Base-by-base conservation (phyloP, 1,284 basidiomycete genomes). In the Pterulicium gracile region DNA sequence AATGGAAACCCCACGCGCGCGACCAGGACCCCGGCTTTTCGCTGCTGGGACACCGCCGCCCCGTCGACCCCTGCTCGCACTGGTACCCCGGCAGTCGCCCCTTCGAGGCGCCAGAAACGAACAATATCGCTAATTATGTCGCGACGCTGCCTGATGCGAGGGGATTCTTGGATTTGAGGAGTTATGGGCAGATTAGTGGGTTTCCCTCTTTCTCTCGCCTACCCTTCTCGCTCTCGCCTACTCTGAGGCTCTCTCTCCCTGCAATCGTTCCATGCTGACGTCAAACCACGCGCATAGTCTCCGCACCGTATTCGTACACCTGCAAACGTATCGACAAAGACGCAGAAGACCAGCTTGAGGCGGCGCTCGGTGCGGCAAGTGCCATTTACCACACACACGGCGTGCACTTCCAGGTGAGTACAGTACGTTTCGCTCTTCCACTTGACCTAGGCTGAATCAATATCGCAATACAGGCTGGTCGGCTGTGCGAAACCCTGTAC, bases 101-200 rank as follows among this genome's bases (percentile, higher is more conserved):
- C 0, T 91, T 92, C 60, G 75, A 88, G 57, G 73, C 88, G 0
- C 73, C 75, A 1, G 89, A 94, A 61, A 79, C 82, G 2, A 77
- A 75, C 55, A 84, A 81, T 45, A 73, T 93, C 49, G 81, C 81
- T 1, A 75, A 80, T 51, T 89, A 80, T 56, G 66, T 90, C 42
- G 68, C 65, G 4, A 73, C 69, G 21, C 70, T 77, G 18, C 69
- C 73, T 15, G 64, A 72, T 49, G 58, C 79, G 15, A 61, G 71
- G 5, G 74, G 69, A 1, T 91, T 86, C 56, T 51, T 93, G 18
- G 88, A 92, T 61, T 58, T 93, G 48, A 73, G 91, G 53, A 83
- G 77, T 54, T 93, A 91, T 57, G 88, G 88, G 0, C 88, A 94
- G 60, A 79, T 88, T 69, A 59, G 87, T 89, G 55, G 51, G 81